Evolutionary conservation across 1,284 basidiomycete genomes (phyloP).

Genomic region (Schizopora paradoxa): DNA sequence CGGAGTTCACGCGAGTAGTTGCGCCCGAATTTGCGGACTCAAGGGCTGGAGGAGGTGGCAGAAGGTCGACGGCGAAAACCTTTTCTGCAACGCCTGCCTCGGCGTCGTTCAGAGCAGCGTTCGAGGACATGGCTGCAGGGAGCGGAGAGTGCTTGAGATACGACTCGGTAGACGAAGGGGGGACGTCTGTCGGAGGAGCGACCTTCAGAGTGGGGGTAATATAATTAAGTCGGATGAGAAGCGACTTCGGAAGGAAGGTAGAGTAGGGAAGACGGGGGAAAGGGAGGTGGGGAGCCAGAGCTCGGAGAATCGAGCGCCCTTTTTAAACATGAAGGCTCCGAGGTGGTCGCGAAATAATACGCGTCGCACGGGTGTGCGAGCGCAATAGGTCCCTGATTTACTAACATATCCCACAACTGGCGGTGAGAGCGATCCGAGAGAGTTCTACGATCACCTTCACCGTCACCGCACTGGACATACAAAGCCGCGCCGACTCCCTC

Average conservation of each 20-base stretch:
- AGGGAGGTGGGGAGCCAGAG: slow-evolving; percentile 10
- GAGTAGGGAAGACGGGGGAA: slow-evolving; percentile 10
- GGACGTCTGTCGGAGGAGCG: slow-evolving; percentile 5
- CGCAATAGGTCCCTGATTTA: no score
- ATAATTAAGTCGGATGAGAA: slow-evolving; percentile 9
- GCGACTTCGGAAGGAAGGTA: background rate
- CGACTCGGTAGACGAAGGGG: slow-evolving; percentile 1
- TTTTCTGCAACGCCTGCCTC: slow-evolving; percentile 17
- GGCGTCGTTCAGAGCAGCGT: slow-evolving; percentile 14
- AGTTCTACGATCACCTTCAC: no score
- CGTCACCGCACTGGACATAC: no score
- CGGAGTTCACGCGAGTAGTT: slow-evolving; percentile 15
- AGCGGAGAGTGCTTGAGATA: background rate
- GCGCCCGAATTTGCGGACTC: slow-evolving; percentile 10
- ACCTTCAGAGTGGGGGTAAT: slow-evolving; percentile 9
- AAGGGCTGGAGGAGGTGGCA: slow-evolving; percentile 6
- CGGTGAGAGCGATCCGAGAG: no score
- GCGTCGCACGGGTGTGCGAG: slow-evolving; percentile 8
- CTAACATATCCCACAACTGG: no score
- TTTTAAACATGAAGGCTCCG: slow-evolving; percentile 14
- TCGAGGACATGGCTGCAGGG: slow-evolving; percentile 2
- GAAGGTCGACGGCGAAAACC: slow-evolving; percentile 17
- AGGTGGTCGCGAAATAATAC: slow-evolving; percentile 16
- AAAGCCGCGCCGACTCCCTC: no score
- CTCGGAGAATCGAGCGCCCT: slow-evolving; percentile 18